Evolutionary conservation across 2,329 filamentous ascomycete genomes (phyloP), one percentile per base, ranked within the genome.

Genomic region (Escovopsis sp.): DNA sequence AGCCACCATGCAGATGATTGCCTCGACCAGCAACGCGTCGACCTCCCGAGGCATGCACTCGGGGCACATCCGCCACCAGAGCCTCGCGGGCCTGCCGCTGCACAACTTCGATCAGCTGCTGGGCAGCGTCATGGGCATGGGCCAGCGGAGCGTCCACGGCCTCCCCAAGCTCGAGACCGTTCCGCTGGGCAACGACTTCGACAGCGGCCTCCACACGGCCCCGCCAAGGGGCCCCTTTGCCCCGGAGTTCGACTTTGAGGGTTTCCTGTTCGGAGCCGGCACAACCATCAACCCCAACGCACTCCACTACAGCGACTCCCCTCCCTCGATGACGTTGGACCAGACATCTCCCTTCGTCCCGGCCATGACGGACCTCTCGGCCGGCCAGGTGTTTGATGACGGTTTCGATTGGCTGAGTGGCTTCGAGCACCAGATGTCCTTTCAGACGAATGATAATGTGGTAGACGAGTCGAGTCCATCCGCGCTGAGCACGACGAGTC

Each of bases 391-490:
- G n/a, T 63, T 82, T 49, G 87, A 94, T 41, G 83, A 89, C 50
- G 75, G 70, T 51, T 85, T 91, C 58, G 83, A 87, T 53, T 96
- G 87, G 87, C 55, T 76, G 48, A 80, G 80, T 45, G 82, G 82
- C 19, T 84, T 94, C 58, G 85, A 91, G 49, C 77, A 81, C 54
- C 77, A 83, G 38, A 76, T 89, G 69, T 75, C 75, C 7, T 79
- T 86, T 58, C 72, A 71, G 52, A 65, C 69, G 43, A 82, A 82
- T 54, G 87, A 94, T 52, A 82, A 80, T 50, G 86, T 85, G 26
- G 75, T 95, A 42, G 89, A 94, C 54, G 87, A 84, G 45, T 96
- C 91, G 10, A 96, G 91, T 12, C 91, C 91, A 12, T 96, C 91
- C 8, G 87, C 87, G 38, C 89, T 96, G 60, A 96, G 89, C 66